These are phyloP conservation scores for Ascochyta fabae DNA, from an alignment of 2,329 filamentous ascomycete genomes.

Conservation along the genomic window DNA sequence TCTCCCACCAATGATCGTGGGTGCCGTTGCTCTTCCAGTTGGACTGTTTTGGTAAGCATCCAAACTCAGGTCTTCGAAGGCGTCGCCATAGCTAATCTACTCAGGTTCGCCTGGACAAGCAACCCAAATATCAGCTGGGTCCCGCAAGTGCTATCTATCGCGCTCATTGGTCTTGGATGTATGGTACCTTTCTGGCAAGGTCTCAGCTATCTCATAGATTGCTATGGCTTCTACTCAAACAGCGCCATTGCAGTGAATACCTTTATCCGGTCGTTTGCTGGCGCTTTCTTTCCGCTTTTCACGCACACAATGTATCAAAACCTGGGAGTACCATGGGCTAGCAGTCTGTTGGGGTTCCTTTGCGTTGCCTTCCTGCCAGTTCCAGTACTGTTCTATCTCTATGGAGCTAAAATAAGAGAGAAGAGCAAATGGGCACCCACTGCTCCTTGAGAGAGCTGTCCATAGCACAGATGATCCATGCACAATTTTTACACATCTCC, in stretches of 20 bases:
- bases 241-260: slow-evolving; percentile 59
- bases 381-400: slow-evolving; percentile 46
- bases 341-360: slow-evolving; percentile 42
- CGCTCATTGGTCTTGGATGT: slow-evolving; percentile 74
- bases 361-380: slow-evolving; percentile 44
- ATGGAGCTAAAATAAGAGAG: slow-evolving; percentile 40
- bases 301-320: slow-evolving; percentile 55
- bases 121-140: slow-evolving; percentile 59
- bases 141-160: slow-evolving; percentile 62
- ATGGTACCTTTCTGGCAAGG: slow-evolving; percentile 82
- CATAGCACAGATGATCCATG: background rate
- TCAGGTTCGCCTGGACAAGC: slow-evolving; percentile 63
- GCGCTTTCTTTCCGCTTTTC: slow-evolving; percentile 59
- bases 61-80: background rate
- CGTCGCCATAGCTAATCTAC: background rate
- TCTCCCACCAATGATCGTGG: slow-evolving; percentile 70
- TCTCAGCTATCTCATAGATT: slow-evolving; percentile 82
- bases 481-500: background rate
- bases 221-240: slow-evolving; percentile 54
- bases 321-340: slow-evolving; percentile 46
- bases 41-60: slow-evolving; percentile 62
- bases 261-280: slow-evolving; percentile 57
- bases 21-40: slow-evolving; percentile 62
- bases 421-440: slow-evolving; percentile 44
- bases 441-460: background rate